Evolutionary conservation across 257 asterid species (phyloP).

Genomic region (Lavandula angustifolia): DNA sequence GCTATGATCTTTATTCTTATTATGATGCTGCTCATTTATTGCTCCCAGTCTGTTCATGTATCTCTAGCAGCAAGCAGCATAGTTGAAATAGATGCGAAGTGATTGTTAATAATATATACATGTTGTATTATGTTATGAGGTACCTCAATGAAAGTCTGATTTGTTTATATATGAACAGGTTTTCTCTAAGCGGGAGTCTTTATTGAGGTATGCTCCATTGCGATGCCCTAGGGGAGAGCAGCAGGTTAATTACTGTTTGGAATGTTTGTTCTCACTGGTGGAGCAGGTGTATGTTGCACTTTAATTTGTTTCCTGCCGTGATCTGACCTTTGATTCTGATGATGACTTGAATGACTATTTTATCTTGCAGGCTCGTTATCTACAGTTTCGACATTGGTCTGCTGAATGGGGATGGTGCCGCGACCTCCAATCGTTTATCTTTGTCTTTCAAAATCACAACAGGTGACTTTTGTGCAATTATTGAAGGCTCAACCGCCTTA

Average conservation of each 20-base stretch:
- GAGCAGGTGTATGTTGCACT: slow-evolving; percentile 68
- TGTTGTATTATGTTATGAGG: slow-evolving; percentile 15
- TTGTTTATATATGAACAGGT: slow-evolving; percentile 49
- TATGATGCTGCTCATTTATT: slow-evolving; percentile 4
- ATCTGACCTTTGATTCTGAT: slow-evolving; percentile 7
- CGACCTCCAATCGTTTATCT: slow-evolving; percentile 88
- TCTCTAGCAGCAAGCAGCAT: slow-evolving; percentile 27
- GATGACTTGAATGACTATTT: slow-evolving; percentile 17
- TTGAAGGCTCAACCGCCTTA: slow-evolving; percentile 16
- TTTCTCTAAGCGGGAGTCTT: slow-evolving; percentile 61
- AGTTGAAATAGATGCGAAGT: slow-evolving; percentile 12
- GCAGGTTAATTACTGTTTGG: slow-evolving; percentile 79
- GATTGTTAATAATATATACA: slow-evolving; percentile 9
- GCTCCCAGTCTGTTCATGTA: slow-evolving; percentile 5
- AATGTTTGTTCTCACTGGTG: slow-evolving; percentile 83
- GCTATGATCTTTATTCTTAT: not conserved
- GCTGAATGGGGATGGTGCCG: slow-evolving; percentile 99
- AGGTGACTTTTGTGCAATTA: slow-evolving; percentile 46
- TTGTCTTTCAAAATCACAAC: slow-evolving; percentile 88
- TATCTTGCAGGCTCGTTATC: slow-evolving; percentile 63
- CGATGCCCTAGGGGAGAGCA: slow-evolving; percentile 58
- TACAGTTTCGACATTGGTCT: slow-evolving; percentile 80
- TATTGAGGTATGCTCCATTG: slow-evolving; percentile 54
- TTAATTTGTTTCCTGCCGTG: slow-evolving; percentile 15
- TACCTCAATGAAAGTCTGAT: slow-evolving; percentile 15